A percentile compares a stretch with the other conserved stretches of the same genome.
Conservation (phyloP, 495 filamentous ascomycete genomes). For the Articulospora tetracladia region DNA sequence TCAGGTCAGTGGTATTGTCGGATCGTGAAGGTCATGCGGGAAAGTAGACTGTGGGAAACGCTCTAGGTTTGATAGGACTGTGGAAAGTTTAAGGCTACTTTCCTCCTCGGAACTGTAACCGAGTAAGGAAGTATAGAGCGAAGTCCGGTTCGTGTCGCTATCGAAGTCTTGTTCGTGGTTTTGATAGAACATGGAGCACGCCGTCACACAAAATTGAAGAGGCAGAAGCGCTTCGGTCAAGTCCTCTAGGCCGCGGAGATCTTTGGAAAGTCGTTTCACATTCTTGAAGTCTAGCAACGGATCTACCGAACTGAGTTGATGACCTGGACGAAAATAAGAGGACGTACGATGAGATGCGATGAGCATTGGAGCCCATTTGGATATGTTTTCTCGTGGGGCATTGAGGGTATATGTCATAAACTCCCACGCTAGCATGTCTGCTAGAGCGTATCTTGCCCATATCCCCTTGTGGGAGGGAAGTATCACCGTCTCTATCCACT, state of each 20-base stretch:
- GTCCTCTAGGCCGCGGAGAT: neutral
- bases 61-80: neutral
- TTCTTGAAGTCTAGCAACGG: neutral
- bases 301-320: neutral
- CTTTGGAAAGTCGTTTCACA: neutral
- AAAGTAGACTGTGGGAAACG: neutral
- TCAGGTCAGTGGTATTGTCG: neutral
- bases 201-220: neutral
- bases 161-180: neutral
- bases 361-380: constrained; percentile 3
- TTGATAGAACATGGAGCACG: neutral
- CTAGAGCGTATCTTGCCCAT: constrained; percentile 1
- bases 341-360: constrained; percentile 3
- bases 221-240: neutral
- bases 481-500: neutral
- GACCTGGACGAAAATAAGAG: neutral
- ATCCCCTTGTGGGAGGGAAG: neutral
- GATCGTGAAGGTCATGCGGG: neutral
- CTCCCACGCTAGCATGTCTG: neutral
- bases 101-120: neutral
- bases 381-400: neutral
- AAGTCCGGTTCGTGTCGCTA: neutral
- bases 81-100: neutral
- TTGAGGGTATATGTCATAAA: neutral
- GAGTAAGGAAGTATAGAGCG: constrained; percentile 1